These are phyloP conservation scores for Hypoxylon trugodes DNA, from an alignment of 495 filamentous ascomycete species.

Conservation along the genomic window DNA sequence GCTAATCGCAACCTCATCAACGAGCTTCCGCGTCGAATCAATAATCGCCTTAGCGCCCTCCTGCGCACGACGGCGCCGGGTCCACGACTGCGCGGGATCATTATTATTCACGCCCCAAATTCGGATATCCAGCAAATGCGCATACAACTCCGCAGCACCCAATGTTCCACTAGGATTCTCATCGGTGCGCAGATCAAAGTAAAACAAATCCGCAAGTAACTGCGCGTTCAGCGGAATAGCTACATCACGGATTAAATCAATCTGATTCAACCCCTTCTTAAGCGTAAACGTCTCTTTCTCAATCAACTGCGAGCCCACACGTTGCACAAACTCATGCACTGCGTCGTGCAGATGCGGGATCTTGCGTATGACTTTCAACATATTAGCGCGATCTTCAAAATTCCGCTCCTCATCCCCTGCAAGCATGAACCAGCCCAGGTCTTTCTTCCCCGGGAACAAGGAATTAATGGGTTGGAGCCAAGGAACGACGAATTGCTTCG, in stretches of 20 bases:
- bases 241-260: slow-evolving; percentile 77
- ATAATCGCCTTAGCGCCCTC: slow-evolving; percentile 40
- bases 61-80: slow-evolving; percentile 62
- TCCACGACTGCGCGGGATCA: slow-evolving; percentile 71
- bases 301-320: slow-evolving; percentile 68
- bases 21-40: slow-evolving; percentile 39
- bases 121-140: slow-evolving; percentile 66
- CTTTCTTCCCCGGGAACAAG: slow-evolving; percentile 40
- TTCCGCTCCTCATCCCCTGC: slow-evolving; percentile 60
- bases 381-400: slow-evolving; percentile 54
- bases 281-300: slow-evolving; percentile 63
- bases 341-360: slow-evolving; percentile 59
- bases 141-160: slow-evolving; percentile 66
- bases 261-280: slow-evolving; percentile 65
- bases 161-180: slow-evolving; percentile 66
- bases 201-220: slow-evolving; percentile 61
- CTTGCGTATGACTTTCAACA: slow-evolving; percentile 64
- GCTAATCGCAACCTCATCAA: slow-evolving; percentile 34
- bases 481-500: slow-evolving; percentile 38
- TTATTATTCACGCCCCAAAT: slow-evolving; percentile 71
- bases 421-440: slow-evolving; percentile 65
- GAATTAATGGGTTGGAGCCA: slow-evolving; percentile 31
- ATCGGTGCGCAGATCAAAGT: slow-evolving; percentile 68
- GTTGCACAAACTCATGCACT: slow-evolving; percentile 66
- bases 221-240: slow-evolving; percentile 57